phyloP scores from a whole-genome alignment of 805 yeast species.

The Metschnikowia proteae region DNA sequence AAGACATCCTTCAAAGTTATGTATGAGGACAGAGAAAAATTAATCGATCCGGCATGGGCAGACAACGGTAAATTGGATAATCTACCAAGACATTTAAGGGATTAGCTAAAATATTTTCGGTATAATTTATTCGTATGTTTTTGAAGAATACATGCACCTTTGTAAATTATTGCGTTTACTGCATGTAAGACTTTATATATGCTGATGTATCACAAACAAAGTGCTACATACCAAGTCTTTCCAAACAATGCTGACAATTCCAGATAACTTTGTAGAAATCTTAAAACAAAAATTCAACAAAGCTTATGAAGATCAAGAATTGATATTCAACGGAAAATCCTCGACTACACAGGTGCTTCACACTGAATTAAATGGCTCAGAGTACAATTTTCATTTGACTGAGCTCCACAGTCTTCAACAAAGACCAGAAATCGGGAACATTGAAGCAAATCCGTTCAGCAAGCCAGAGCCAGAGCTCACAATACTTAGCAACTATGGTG shows the following conservation, averaged over 20 bases:
- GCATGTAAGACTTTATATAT: neutral
- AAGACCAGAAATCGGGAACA: constrained; percentile 40
- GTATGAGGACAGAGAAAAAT: constrained; percentile 59
- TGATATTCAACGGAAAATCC: constrained; percentile 51
- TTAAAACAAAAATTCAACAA: constrained; percentile 40
- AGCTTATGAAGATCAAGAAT: constrained; percentile 45
- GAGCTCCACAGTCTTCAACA: constrained; percentile 32
- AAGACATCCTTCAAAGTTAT: constrained; percentile 84
- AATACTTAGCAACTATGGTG: constrained; percentile 49
- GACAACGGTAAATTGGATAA: constrained; percentile 56
- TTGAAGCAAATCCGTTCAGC: constrained; percentile 65
- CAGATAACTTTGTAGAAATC: constrained; percentile 34
- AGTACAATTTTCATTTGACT: constrained; percentile 27
- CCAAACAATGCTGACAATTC: constrained; percentile 19
- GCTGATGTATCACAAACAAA: neutral
- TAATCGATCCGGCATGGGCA: constrained; percentile 77
- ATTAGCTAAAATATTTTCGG: neutral
- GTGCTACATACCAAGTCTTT: neutral
- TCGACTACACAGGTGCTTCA: constrained; percentile 21
- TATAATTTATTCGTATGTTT: neutral
- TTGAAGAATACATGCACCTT: neutral
- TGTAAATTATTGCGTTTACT: neutral
- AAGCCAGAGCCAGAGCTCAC: constrained; percentile 76
- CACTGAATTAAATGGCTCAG: constrained; percentile 10
- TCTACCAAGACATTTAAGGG: constrained; percentile 23